A percentile compares a stretch with the other conserved stretches of the same genome.
Evolutionary conservation across 495 filamentous ascomycete genomes (phyloP).

Genomic region (Delitschia confertaspora): DNA sequence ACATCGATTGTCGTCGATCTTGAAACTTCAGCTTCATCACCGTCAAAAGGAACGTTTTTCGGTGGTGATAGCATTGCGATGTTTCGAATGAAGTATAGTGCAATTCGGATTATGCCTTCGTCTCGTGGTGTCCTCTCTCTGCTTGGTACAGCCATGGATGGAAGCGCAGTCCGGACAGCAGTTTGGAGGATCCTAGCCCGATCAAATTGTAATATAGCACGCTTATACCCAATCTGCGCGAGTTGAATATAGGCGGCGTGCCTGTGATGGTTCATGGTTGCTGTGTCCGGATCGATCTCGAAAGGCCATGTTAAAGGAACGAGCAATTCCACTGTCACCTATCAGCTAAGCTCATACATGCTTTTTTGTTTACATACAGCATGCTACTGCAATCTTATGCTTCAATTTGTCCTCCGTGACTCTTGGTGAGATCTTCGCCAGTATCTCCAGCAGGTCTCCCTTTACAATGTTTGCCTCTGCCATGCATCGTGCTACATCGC

Average conservation of each 20-base stretch:
- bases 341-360: neutral
- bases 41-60: constrained; percentile 47
- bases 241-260: constrained; percentile 83
- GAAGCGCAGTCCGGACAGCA: constrained; percentile 69
- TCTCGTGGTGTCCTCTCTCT: constrained; percentile 71
- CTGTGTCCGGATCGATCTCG: constrained; percentile 64
- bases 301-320: constrained; percentile 93
- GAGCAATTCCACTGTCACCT: constrained; percentile 63
- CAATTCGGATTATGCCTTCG: constrained; percentile 85
- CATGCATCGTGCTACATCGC: constrained; percentile 90
- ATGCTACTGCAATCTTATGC: constrained; percentile 73
- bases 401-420: constrained; percentile 54
- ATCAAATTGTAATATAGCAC: constrained; percentile 72
- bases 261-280: constrained; percentile 86
- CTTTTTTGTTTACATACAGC: constrained; percentile 40
- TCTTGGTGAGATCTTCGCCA: constrained; percentile 42
- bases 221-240: constrained; percentile 82
- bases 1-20: constrained; percentile 80
- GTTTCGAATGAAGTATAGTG: constrained; percentile 84
- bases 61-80: constrained; percentile 73
- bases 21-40: constrained; percentile 80
- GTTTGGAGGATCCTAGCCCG: constrained; percentile 66
- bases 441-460: constrained; percentile 81
- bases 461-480: constrained; percentile 88
- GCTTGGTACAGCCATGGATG: constrained; percentile 71